A percentile compares a stretch with the other conserved stretches of the same genome.
phyloP scores from a whole-genome alignment of 805 yeast genomes.

The Saturnispora serradocipensis region DNA sequence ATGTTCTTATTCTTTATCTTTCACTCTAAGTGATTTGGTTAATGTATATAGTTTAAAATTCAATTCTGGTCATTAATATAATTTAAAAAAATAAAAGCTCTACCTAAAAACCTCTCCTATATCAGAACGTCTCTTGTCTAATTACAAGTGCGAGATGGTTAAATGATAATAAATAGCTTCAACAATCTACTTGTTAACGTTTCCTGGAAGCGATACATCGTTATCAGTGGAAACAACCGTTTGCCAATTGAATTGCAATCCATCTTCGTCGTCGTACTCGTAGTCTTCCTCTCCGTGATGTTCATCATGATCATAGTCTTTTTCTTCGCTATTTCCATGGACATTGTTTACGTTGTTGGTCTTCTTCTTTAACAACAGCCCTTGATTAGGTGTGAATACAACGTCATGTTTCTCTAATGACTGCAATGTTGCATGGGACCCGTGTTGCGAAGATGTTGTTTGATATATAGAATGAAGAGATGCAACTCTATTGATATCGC shows the following conservation, averaged over 20 bases:
- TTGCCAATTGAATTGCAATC: slow-evolving; percentile 7
- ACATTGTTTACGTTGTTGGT: slow-evolving; percentile 2
- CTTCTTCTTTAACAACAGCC: slow-evolving; percentile 2
- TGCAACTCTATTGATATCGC: neutral
- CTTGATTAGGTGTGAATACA: slow-evolving; percentile 4
- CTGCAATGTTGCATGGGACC: slow-evolving; percentile 4
- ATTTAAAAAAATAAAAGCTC: neutral
- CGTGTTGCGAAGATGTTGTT: slow-evolving; percentile 5
- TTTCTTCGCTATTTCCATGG: neutral
- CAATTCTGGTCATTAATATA: neutral
- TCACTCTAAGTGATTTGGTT: neutral
- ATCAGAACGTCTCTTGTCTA: neutral
- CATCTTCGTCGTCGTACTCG: slow-evolving; percentile 2
- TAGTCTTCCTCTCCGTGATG: neutral
- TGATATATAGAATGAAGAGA: slow-evolving; percentile 7
- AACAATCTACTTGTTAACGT: neutral
- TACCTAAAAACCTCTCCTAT: neutral
- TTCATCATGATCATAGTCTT: slow-evolving; percentile 6
- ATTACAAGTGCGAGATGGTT: neutral
- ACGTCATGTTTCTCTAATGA: slow-evolving; percentile 4
- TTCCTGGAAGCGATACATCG: slow-evolving; percentile 6
- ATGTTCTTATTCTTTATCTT: neutral
- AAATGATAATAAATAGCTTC: neutral
- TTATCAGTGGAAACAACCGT: slow-evolving; percentile 7
- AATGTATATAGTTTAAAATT: neutral